phyloP scores from a whole-genome alignment of 2,329 filamentous ascomycete genomes.

The Colletotrichum aenigma region DNA sequence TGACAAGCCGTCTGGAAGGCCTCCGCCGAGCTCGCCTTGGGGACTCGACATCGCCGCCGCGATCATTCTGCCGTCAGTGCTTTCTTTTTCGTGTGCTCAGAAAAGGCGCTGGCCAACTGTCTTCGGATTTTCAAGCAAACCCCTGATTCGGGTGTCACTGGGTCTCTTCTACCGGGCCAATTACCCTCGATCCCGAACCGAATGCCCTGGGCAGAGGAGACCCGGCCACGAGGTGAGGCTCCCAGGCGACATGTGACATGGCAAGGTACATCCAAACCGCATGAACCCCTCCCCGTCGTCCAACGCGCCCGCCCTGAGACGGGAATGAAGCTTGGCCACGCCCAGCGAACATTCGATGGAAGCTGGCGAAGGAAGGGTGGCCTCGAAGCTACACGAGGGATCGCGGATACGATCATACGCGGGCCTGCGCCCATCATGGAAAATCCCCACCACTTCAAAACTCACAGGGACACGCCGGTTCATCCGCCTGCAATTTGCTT shows the following conservation, averaged over 20 bases:
- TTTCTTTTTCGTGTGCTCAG: not conserved
- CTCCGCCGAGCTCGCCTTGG: not conserved
- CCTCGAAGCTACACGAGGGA: not conserved
- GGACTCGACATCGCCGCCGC: not conserved
- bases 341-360: not conserved
- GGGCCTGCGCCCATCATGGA: not conserved
- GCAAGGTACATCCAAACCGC: not conserved
- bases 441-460: not conserved
- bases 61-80: not conserved
- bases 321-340: not conserved
- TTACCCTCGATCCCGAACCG: not conserved
- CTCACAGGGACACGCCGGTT: not conserved
- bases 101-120: not conserved
- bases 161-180: not conserved
- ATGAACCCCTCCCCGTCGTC: not conserved
- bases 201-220: not conserved
- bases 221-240: conserved; percentile 9
- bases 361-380: not conserved
- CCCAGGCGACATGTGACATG: not conserved
- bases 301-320: not conserved
- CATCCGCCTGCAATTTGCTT: not conserved
- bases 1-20: not conserved
- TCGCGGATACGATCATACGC: conserved; percentile 2
- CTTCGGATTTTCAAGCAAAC: not conserved
- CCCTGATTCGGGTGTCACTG: not conserved